Evolutionary conservation across 2,329 filamentous ascomycete genomes (phyloP).

Genomic region (Fusarium mangiferae): DNA sequence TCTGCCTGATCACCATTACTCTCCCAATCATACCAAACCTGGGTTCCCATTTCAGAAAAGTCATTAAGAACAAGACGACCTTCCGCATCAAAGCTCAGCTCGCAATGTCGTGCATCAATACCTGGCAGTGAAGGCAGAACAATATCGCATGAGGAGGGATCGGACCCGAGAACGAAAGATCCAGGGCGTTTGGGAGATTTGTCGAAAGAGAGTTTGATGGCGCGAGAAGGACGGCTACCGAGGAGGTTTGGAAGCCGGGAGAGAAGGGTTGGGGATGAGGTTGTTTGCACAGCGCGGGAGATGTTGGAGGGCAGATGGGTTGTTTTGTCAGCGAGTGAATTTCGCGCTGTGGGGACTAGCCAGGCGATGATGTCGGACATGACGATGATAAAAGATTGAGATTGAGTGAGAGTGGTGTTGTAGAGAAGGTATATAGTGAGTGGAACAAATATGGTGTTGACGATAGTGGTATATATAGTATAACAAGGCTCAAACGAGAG

Average conservation of each 20-base stretch:
- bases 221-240: slow-evolving; percentile 42
- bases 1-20: slow-evolving; percentile 51
- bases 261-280: slow-evolving; percentile 41
- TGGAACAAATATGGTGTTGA: slow-evolving; percentile 6
- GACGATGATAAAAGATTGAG: not conserved
- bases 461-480: not conserved
- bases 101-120: slow-evolving; percentile 52
- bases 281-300: slow-evolving; percentile 40
- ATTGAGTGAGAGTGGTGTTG: slow-evolving; percentile 7
- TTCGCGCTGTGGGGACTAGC: slow-evolving; percentile 52
- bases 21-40: slow-evolving; percentile 56
- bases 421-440: slow-evolving; percentile 19
- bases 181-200: slow-evolving; percentile 48
- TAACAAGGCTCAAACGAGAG: slow-evolving; percentile 40
- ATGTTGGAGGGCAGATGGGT: slow-evolving; percentile 48
- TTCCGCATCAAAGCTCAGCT: slow-evolving; percentile 52
- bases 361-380: slow-evolving; percentile 52
- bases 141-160: slow-evolving; percentile 50
- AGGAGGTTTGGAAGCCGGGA: slow-evolving; percentile 45
- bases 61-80: slow-evolving; percentile 53
- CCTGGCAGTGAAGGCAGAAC: slow-evolving; percentile 50
- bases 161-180: slow-evolving; percentile 53
- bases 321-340: slow-evolving; percentile 48
- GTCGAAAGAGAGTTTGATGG: slow-evolving; percentile 52
- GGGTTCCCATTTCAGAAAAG: slow-evolving; percentile 51